Evolutionary conservation across 352 stramenopile species (phyloP).

Genomic region (Peronospora farinosa): DNA sequence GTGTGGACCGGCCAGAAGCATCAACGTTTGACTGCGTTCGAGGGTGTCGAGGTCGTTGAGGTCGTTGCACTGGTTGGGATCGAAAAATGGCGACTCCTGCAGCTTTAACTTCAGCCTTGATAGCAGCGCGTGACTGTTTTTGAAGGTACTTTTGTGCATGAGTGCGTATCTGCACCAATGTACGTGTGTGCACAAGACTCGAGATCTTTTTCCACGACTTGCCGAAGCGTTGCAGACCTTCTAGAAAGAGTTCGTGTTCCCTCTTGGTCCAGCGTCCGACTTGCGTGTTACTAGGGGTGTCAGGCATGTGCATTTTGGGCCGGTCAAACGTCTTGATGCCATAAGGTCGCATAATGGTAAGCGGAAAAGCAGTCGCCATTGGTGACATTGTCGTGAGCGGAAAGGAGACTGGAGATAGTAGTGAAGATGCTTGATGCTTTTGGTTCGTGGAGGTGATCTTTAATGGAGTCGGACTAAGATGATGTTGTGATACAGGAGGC

Average conservation of each 20-base stretch:
- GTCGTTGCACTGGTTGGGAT: neutral
- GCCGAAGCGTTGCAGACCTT: slow-evolving; percentile 78
- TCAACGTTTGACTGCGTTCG: slow-evolving; percentile 2
- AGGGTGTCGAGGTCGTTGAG: slow-evolving; percentile 8
- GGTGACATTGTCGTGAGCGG: neutral
- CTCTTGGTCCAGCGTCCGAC: slow-evolving; percentile 86
- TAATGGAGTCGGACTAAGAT: slow-evolving; percentile 6
- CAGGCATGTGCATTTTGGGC: slow-evolving; percentile 1
- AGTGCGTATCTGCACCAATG: slow-evolving; percentile 93
- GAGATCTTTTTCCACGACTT: slow-evolving; percentile 91
- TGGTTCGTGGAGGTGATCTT: slow-evolving; percentile 5
- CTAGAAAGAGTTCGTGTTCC: slow-evolving; percentile 85
- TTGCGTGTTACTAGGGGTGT: slow-evolving; percentile 20
- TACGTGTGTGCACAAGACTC: slow-evolving; percentile 69
- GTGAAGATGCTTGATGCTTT: slow-evolving; percentile 8
- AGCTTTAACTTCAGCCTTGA: slow-evolving; percentile 35
- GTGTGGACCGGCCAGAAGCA: neutral
- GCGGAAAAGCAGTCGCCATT: slow-evolving; percentile 1
- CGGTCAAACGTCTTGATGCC: neutral
- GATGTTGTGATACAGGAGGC: slow-evolving; percentile 1
- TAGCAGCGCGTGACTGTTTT: slow-evolving; percentile 63
- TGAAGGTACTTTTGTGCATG: slow-evolving; percentile 96
- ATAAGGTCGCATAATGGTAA: slow-evolving; percentile 4
- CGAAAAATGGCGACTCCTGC: slow-evolving; percentile 1
- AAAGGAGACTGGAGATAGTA: neutral